Conservation (phyloP, 1,284 basidiomycete species). For the Hypsizygus ulmarius region DNA sequence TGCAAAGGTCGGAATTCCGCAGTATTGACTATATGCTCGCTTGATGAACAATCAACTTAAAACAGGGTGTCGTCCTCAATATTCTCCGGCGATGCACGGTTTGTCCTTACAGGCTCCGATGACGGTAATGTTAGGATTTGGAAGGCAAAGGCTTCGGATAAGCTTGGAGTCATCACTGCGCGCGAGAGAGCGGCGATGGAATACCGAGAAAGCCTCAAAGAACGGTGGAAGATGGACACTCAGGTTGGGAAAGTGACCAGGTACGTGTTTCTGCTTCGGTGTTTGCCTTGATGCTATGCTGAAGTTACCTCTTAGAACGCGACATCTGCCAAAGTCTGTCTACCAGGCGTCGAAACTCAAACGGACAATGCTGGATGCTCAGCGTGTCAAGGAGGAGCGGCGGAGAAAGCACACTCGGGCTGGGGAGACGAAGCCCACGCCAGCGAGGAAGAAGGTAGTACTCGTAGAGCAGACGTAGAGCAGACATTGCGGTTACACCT, state of each 20-base stretch:
- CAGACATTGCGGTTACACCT: no score
- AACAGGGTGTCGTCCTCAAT: constrained; percentile 66
- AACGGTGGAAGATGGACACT: constrained; percentile 85
- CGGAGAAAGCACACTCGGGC: constrained; percentile 83
- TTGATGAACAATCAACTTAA: constrained; percentile 26
- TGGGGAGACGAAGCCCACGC: constrained; percentile 86
- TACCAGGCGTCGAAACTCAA: constrained; percentile 88
- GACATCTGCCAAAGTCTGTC: constrained; percentile 89
- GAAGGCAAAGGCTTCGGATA: constrained; percentile 94
- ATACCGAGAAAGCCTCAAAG: constrained; percentile 86
- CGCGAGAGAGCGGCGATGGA: constrained; percentile 91
- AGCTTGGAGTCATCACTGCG: constrained; percentile 89
- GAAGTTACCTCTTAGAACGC: constrained; percentile 47
- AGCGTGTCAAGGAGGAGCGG: constrained; percentile 91
- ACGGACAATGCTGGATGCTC: constrained; percentile 89
- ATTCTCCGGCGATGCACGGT: constrained; percentile 90
- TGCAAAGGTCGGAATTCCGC: constrained; percentile 75
- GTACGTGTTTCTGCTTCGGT: constrained; percentile 43
- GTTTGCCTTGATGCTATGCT: neutral
- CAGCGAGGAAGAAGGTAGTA: constrained; percentile 87
- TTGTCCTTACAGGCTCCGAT: constrained; percentile 92
- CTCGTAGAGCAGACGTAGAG: constrained; percentile 72
- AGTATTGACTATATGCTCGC: neutral
- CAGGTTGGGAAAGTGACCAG: constrained; percentile 83
- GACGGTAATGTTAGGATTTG: constrained; percentile 97